These are phyloP conservation scores for Ricinus communis DNA, from an alignment of 345 rosid species.

Conservation along the genomic window DNA sequence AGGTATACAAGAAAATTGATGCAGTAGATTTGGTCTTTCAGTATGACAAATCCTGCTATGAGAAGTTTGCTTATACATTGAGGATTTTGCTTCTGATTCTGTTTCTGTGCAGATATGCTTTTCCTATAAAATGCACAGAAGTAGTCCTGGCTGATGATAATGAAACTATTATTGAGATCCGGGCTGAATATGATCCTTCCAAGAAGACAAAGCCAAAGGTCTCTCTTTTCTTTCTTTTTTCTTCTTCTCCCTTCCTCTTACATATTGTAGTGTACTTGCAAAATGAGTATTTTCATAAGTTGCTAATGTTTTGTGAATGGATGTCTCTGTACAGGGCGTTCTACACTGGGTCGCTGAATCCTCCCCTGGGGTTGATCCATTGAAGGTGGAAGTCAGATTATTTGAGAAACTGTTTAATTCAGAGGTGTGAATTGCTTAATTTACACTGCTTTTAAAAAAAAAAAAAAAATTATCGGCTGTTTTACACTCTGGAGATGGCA, in stretches of 20 bases:
- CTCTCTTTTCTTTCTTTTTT: neutral
- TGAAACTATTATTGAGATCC: constrained; percentile 68
- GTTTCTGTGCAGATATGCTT: constrained; percentile 53
- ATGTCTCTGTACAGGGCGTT: constrained; percentile 56
- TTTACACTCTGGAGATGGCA: neutral
- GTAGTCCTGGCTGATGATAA: constrained; percentile 71
- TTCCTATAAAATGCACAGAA: constrained; percentile 68
- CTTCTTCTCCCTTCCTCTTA: neutral
- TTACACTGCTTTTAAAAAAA: constrained; percentile 4
- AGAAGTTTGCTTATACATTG: neutral
- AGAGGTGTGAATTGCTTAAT: constrained; percentile 47
- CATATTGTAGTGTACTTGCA: constrained; percentile 2
- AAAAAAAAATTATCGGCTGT: neutral
- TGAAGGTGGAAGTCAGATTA: constrained; percentile 86
- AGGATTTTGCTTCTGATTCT: constrained; percentile 4
- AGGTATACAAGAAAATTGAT: constrained; percentile 42
- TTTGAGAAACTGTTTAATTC: constrained; percentile 82
- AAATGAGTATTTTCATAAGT: neutral
- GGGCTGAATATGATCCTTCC: constrained; percentile 80
- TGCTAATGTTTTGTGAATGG: neutral
- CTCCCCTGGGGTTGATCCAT: constrained; percentile 59
- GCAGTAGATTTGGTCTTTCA: constrained; percentile 6
- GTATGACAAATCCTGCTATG: neutral
- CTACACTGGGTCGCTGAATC: constrained; percentile 94
- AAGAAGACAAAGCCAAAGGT: constrained; percentile 93